A percentile compares a stretch with the other conserved stretches of the same genome.
Evolutionary conservation across 305 asterid genomes (phyloP).

Genomic region (Fraxinus sp.): DNA sequence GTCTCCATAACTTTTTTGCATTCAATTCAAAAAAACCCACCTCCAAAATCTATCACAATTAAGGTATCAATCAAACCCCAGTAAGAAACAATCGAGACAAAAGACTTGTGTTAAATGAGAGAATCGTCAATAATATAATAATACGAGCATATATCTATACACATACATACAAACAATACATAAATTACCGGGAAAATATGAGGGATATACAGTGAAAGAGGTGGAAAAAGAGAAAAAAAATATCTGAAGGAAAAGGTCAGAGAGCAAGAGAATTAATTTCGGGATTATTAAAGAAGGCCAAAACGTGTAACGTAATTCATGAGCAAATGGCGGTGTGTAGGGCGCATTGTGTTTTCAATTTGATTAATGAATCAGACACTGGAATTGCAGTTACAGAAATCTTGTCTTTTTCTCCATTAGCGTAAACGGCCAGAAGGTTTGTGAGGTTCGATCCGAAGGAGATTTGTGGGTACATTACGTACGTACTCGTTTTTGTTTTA

Average conservation of each 20-base stretch:
- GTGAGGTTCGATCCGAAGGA: background rate
- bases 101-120: background rate
- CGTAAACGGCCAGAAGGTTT: conserved; percentile 10
- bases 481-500: background rate
- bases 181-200: background rate
- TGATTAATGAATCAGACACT: background rate
- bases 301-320: conserved; percentile 19
- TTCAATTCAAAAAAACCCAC: conserved; percentile 3
- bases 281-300: conserved; percentile 4
- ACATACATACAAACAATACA: background rate
- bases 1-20: conserved; percentile 28
- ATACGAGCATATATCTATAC: background rate
- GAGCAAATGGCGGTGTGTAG: background rate
- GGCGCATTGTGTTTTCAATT: background rate
- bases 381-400: conserved; percentile 14
- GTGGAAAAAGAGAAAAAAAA: background rate
- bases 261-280: background rate
- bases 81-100: background rate
- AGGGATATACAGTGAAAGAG: background rate
- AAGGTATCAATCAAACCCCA: background rate
- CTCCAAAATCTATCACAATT: background rate
- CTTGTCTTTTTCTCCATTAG: conserved; percentile 2
- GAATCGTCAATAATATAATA: background rate
- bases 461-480: background rate
- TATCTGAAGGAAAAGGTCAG: conserved; percentile 11